These are phyloP conservation scores for Magnolia officinalis DNA, from an alignment of 164 flowering plant genomes.

Conservation along the genomic window DNA sequence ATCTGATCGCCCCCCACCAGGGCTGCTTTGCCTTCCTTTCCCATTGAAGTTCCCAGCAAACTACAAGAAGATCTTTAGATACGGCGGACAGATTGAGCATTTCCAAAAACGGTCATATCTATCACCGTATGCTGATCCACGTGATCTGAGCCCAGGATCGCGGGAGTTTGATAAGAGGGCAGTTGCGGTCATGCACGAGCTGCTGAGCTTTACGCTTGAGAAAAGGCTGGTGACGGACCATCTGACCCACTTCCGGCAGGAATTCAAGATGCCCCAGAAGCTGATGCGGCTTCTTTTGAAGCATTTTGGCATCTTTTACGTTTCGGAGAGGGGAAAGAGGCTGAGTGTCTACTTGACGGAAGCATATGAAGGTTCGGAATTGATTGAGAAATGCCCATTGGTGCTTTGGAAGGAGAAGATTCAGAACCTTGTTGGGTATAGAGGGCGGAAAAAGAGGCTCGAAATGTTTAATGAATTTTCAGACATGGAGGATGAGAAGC, in stretches of 20 bases:
- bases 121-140: slow-evolving; percentile 93
- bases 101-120: slow-evolving; percentile 74
- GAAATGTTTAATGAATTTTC: slow-evolving; percentile 47
- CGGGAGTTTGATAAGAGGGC: slow-evolving; percentile 89
- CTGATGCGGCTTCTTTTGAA: slow-evolving; percentile 83
- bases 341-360: slow-evolving; percentile 78
- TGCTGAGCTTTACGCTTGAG: slow-evolving; percentile 82
- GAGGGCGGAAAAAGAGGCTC: slow-evolving; percentile 56
- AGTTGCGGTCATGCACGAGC: slow-evolving; percentile 84
- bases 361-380: slow-evolving; percentile 78
- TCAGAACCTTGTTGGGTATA: slow-evolving; percentile 49
- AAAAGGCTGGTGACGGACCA: slow-evolving; percentile 85
- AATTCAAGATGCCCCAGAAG: slow-evolving; percentile 86
- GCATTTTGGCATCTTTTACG: slow-evolving; percentile 90
- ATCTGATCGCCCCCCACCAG: slow-evolving; percentile 40
- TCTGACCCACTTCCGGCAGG: slow-evolving; percentile 76
- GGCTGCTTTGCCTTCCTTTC: slow-evolving; percentile 68
- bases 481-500: slow-evolving; percentile 46
- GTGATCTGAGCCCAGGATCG: slow-evolving; percentile 62
- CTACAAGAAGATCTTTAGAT: slow-evolving; percentile 59
- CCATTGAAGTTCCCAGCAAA: slow-evolving; percentile 76
- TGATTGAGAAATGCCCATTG: slow-evolving; percentile 72
- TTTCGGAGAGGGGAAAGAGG: slow-evolving; percentile 93
- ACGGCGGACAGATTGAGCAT: slow-evolving; percentile 60
- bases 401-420: slow-evolving; percentile 90